These are phyloP conservation scores for Thelonectria rubi DNA, from an alignment of 2,329 filamentous ascomycete genomes.

Conservation along the genomic window DNA sequence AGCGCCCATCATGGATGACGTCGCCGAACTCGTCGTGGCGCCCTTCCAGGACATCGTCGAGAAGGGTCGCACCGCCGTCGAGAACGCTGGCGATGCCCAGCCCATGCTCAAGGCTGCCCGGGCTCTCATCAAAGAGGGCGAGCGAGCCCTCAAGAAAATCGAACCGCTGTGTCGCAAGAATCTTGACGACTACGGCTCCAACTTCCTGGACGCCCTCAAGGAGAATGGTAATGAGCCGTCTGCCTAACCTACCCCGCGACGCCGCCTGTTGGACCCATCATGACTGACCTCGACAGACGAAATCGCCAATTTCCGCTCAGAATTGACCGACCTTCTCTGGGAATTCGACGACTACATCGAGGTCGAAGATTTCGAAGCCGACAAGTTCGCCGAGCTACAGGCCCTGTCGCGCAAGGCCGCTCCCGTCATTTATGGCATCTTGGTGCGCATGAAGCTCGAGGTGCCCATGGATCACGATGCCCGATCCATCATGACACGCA, in stretches of 20 bases:
- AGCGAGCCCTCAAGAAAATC: slow-evolving; percentile 59
- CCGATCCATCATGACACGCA: slow-evolving; percentile 42
- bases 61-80: slow-evolving; percentile 57
- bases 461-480: slow-evolving; percentile 40
- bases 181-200: slow-evolving; percentile 57
- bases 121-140: slow-evolving; percentile 58
- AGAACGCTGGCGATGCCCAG: slow-evolving; percentile 57
- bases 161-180: slow-evolving; percentile 61
- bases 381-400: slow-evolving; percentile 60
- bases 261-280: not conserved
- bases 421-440: slow-evolving; percentile 58
- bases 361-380: slow-evolving; percentile 59
- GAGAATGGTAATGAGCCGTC: slow-evolving; percentile 60
- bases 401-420: slow-evolving; percentile 58
- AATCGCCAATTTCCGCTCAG: slow-evolving; percentile 57
- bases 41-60: slow-evolving; percentile 64
- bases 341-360: slow-evolving; percentile 66
- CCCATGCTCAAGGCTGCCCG: slow-evolving; percentile 61
- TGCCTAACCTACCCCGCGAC: slow-evolving; percentile 13
- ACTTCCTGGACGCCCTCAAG: slow-evolving; percentile 61
- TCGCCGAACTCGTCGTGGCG: slow-evolving; percentile 56
- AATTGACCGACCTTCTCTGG: slow-evolving; percentile 62
- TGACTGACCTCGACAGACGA: slow-evolving; percentile 52
- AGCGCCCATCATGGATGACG: slow-evolving; percentile 49
- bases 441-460: slow-evolving; percentile 64